Evolutionary conservation across 2,329 filamentous ascomycete species (phyloP).

Genomic region (Trichophyton equinum): DNA sequence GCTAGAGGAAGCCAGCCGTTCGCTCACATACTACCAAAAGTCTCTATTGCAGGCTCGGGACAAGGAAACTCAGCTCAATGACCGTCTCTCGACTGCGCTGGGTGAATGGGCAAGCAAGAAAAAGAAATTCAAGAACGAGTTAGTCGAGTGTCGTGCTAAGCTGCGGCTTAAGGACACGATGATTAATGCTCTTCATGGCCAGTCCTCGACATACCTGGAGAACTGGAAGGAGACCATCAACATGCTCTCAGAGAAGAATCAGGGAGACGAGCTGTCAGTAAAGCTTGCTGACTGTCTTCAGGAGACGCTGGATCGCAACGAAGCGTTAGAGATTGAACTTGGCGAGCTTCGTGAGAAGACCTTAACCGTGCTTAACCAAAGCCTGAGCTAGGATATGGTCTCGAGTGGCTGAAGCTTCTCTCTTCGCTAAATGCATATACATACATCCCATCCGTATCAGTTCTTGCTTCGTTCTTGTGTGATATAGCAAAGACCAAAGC

Average conservation of each 20-base stretch:
- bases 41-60: neutral
- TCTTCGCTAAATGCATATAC: neutral
- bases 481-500: too few relatives aligned
- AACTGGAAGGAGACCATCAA: conserved; percentile 4
- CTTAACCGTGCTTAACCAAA: neutral
- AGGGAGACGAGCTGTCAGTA: conserved; percentile 2
- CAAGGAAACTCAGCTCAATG: neutral
- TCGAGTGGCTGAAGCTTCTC: neutral
- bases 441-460: too few relatives aligned
- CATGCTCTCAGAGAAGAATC: neutral
- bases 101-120: conserved; percentile 5
- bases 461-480: neutral
- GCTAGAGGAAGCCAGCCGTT: neutral
- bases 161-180: neutral
- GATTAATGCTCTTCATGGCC: neutral
- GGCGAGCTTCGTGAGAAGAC: neutral
- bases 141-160: neutral
- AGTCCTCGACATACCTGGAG: neutral
- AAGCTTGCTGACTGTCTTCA: conserved; percentile 3
- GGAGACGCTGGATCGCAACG: conserved; percentile 9
- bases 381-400: neutral
- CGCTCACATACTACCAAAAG: neutral
- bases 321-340: conserved; percentile 5
- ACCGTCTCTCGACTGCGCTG: neutral
- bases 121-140: neutral